These are phyloP conservation scores for Epicoccum nigrum DNA, from an alignment of 2,329 filamentous ascomycete genomes.

Conservation along the genomic window DNA sequence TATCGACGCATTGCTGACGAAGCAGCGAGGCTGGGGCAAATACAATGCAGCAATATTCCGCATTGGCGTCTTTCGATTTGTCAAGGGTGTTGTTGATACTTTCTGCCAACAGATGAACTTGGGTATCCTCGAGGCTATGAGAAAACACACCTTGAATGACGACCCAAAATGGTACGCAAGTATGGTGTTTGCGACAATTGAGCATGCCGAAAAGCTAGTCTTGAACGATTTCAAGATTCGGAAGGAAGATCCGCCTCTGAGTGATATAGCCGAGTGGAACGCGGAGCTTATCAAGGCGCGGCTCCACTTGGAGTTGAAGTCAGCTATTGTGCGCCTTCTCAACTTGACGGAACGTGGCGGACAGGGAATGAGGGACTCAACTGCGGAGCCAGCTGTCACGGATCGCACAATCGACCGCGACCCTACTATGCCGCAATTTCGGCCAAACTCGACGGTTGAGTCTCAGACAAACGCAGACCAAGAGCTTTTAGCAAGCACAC, in stretches of 20 bases:
- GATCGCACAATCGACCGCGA: conserved; percentile 49
- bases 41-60: conserved; percentile 24
- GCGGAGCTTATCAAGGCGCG: conserved; percentile 7
- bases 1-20: conserved; percentile 23
- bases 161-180: conserved; percentile 1
- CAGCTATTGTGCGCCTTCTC: neutral
- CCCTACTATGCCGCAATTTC: conserved; percentile 72
- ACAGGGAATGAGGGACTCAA: neutral
- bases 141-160: neutral
- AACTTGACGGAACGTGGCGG: neutral
- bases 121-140: neutral
- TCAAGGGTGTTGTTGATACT: conserved; percentile 30
- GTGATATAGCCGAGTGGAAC: conserved; percentile 10
- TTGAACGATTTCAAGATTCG: conserved; percentile 16
- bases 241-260: conserved; percentile 4
- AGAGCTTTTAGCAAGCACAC: neutral
- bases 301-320: conserved; percentile 3
- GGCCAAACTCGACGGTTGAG: conserved; percentile 57
- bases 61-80: conserved; percentile 37
- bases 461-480: neutral
- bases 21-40: conserved; percentile 4
- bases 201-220: conserved; percentile 25
- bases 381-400: neutral
- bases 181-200: conserved; percentile 22
- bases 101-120: conserved; percentile 25